phyloP scores from a whole-genome alignment of 1,284 basidiomycete species.

The Rhizoctonia solani region DNA sequence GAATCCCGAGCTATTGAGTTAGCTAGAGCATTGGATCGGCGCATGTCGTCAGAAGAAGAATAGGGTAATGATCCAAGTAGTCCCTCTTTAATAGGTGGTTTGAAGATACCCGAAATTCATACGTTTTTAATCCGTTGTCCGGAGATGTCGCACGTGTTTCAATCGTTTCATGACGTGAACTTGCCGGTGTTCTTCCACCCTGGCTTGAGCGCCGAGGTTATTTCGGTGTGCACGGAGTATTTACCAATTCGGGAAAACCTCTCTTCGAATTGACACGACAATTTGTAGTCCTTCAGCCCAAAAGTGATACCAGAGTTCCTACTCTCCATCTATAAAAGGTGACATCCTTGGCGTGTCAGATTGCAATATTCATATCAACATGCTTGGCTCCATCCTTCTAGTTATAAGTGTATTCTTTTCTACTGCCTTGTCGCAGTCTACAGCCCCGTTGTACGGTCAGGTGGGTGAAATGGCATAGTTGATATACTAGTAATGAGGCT shows the following conservation, averaged over 20 bases:
- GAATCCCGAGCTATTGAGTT: constrained; percentile 27
- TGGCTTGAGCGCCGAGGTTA: constrained; percentile 15
- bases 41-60: constrained; percentile 20
- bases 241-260: constrained; percentile 22
- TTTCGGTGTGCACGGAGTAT: neutral
- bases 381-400: constrained; percentile 16
- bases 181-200: constrained; percentile 26
- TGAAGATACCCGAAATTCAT: neutral
- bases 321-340: constrained; percentile 15
- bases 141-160: neutral
- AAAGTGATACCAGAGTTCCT: constrained; percentile 18
- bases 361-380: neutral
- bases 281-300: constrained; percentile 5
- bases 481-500: too few species aligned
- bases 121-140: neutral
- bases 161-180: neutral
- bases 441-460: constrained; percentile 45
- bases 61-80: neutral
- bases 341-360: constrained; percentile 6
- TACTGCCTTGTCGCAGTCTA: constrained; percentile 41
- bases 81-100: neutral
- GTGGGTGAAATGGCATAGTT: constrained; percentile 40
- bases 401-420: constrained; percentile 27
- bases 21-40: constrained; percentile 31
- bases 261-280: constrained; percentile 16